Percentiles rank a stretch among this genome's conserved stretches.
Conservation (phyloP, 1,284 basidiomycete genomes). For the Trichosporon faecale region DNA sequence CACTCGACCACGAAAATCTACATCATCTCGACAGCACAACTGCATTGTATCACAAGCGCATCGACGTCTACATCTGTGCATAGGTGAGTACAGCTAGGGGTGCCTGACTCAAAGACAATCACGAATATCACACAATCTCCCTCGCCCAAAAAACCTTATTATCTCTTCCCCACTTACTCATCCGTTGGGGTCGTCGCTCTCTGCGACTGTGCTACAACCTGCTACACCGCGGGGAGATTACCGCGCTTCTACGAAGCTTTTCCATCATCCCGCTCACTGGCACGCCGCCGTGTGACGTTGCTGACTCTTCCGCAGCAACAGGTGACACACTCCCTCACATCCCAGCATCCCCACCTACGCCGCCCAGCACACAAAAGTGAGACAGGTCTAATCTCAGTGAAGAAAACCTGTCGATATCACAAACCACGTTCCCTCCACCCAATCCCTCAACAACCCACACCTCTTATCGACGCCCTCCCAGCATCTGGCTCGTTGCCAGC, state of each 20-base stretch:
- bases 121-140: conserved; percentile 5
- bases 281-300: background rate
- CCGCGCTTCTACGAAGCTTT: background rate
- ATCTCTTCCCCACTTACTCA: background rate
- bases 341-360: background rate
- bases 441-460: background rate
- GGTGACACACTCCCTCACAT: background rate
- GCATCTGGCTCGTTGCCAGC: background rate
- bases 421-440: background rate
- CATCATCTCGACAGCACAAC: background rate
- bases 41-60: background rate
- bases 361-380: background rate
- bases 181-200: background rate
- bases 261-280: background rate
- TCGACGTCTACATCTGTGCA: background rate
- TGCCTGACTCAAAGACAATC: background rate
- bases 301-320: background rate
- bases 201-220: background rate
- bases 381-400: background rate
- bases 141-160: conserved; percentile 4
- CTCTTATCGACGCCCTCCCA: background rate
- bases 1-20: background rate
- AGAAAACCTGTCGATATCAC: background rate
- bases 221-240: background rate
- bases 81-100: background rate